Evolutionary conservation across 345 rosid species (phyloP), one percentile per base, ranked within the genome.

Genomic region (Hypericum perforatum): DNA sequence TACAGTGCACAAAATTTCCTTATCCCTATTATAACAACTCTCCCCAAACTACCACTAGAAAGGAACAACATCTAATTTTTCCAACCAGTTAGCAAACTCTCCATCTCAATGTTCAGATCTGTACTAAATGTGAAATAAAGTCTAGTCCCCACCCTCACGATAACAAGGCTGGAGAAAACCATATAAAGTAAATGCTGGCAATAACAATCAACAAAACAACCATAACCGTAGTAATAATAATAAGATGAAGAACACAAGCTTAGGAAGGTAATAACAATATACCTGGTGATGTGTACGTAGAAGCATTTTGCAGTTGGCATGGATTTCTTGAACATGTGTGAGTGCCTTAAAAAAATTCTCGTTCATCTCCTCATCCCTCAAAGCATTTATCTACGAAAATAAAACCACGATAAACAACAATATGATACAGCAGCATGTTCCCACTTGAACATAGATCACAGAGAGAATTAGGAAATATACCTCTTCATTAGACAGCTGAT

Each of bases 211-310:
- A 22, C 32, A 22, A 22, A 1, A 22, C n/a, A n/a, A n/a, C n/a
- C n/a, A 46, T 16, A n/a, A 46, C 10, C 4, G 10, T 13, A 14
- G 9, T 7, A 46, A 16, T 46, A 16, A 8, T 16, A 46, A 16
- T 32, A 6, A 46, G 50, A 46, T n/a, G 29, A n/a, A 13, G 15
- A 5, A 14, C 22, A 9, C 6, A 9, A 14, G 32, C 8, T 3
- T 36, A 22, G 32, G 32, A 22, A 22, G 32, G 32, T 1, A 11
- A 0, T n/a, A 9, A 37, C 39, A 52, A 6, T 9, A 45, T 61
- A 87, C 98, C 86, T 92, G 97, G 69, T 92, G 99, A 76, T 89
- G 97, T 9, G 97, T 92, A 69, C 97, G 79, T 43, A 92, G 80
- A 15, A 92, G 86, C 46, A 92, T 52, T 75, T 92, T 86, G 82